These are phyloP conservation scores for Ustilago sp. DNA, from an alignment of 1,284 basidiomycete genomes.

Conservation along the genomic window DNA sequence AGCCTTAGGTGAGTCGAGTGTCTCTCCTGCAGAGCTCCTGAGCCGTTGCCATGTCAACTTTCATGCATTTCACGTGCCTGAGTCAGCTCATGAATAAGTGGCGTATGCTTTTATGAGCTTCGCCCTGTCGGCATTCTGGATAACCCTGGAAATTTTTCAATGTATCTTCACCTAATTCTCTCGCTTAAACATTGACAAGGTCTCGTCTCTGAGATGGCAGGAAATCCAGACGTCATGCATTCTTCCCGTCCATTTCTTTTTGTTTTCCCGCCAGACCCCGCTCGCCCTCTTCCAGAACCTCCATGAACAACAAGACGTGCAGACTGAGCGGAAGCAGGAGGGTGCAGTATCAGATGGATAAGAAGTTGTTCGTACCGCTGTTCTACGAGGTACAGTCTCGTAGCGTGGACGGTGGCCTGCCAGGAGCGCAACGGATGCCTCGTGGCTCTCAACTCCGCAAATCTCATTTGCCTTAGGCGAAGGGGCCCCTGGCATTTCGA, in stretches of 20 bases:
- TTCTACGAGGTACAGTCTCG: background rate
- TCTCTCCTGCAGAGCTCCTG: too few species aligned
- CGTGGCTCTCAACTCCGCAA: conserved; percentile 16
- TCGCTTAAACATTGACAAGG: conserved; percentile 9
- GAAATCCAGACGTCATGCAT: background rate
- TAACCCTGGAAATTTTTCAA: too few species aligned
- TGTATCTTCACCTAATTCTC: background rate
- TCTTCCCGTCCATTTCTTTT: conserved; percentile 1
- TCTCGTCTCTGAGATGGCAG: background rate
- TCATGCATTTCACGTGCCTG: too few species aligned
- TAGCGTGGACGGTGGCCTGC: background rate
- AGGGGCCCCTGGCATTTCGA: conserved; percentile 9
- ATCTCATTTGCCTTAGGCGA: conserved; percentile 4
- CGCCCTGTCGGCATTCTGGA: too few species aligned
- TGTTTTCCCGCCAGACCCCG: background rate
- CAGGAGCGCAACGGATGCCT: background rate
- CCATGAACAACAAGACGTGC: background rate
- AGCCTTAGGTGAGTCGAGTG: too few species aligned
- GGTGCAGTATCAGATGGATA: background rate
- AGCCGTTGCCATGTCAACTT: too few species aligned
- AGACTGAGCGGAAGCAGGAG: background rate
- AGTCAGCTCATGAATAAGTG: too few species aligned
- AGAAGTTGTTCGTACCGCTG: background rate
- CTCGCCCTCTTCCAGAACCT: background rate
- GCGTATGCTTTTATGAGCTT: too few species aligned